Percentiles rank a stretch among this genome's conserved stretches.
These are phyloP conservation scores for Chlamydomonas reinhardtii DNA, from an alignment of 163 green algal species.

Conservation along the genomic window DNA sequence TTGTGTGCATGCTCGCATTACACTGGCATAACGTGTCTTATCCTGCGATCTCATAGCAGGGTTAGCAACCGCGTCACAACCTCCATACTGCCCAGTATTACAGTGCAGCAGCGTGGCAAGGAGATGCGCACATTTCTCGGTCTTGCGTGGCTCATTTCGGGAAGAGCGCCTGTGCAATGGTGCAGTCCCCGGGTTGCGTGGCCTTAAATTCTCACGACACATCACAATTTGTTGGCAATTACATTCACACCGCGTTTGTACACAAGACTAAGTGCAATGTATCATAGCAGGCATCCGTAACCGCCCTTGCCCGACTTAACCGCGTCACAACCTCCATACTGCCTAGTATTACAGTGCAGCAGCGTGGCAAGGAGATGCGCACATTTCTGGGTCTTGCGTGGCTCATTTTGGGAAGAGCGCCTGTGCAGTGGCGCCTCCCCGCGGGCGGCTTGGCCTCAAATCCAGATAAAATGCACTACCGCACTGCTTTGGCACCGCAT, in stretches of 20 bases:
- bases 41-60: too few relatives aligned
- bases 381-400: background rate
- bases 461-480: too few relatives aligned
- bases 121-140: conserved; percentile 37
- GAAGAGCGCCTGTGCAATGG: background rate
- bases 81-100: conserved; percentile 49
- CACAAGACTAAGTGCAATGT: too few relatives aligned
- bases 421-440: background rate
- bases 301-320: too few relatives aligned
- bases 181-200: background rate
- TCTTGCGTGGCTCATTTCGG: background rate
- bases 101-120: conserved; percentile 57
- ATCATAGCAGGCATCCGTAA: too few relatives aligned
- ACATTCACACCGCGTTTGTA: too few relatives aligned
- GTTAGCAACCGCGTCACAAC: conserved; percentile 48
- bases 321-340: conserved; percentile 52
- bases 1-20: background rate
- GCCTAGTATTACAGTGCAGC: conserved; percentile 30
- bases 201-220: background rate
- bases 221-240: too few relatives aligned
- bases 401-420: background rate
- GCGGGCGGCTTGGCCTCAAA: background rate
- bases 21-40: too few relatives aligned
- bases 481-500: too few relatives aligned
- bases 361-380: conserved; percentile 47